These are phyloP conservation scores for Pezicula radicicola DNA, from an alignment of 2,329 filamentous ascomycete genomes.

Conservation along the genomic window DNA sequence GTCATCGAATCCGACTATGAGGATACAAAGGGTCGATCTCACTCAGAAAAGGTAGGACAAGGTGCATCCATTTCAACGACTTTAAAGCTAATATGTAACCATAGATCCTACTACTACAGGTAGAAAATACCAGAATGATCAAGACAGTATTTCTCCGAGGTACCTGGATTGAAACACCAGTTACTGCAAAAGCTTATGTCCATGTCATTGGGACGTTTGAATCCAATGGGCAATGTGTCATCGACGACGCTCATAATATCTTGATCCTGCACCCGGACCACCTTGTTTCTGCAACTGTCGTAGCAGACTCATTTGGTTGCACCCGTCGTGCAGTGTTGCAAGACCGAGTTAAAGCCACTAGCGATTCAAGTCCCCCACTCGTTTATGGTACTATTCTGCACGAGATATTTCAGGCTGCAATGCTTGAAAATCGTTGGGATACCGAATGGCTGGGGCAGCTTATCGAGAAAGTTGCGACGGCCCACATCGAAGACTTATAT, in stretches of 20 bases:
- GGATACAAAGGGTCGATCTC: conserved; percentile 56
- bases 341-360: conserved; percentile 89
- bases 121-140: conserved; percentile 65
- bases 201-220: conserved; percentile 83
- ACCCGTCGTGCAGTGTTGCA: conserved; percentile 88
- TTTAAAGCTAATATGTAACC: conserved; percentile 4
- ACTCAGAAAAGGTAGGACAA: conserved; percentile 66
- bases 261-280: conserved; percentile 94
- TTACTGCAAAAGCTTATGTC: conserved; percentile 71
- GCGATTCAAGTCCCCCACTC: conserved; percentile 73
- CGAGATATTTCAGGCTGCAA: conserved; percentile 89
- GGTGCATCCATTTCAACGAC: conserved; percentile 7
- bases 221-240: conserved; percentile 66
- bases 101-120: conserved; percentile 77
- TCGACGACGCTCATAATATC: conserved; percentile 81
- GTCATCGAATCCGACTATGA: conserved; percentile 68
- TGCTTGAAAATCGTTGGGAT: conserved; percentile 82
- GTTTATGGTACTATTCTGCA: conserved; percentile 93
- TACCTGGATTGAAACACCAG: conserved; percentile 82
- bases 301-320: conserved; percentile 95
- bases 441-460: conserved; percentile 60
- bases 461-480: conserved; percentile 67
- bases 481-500: conserved; percentile 85
- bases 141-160: conserved; percentile 75
- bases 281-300: conserved; percentile 88